These are phyloP conservation scores for Nissolia schottii DNA, from an alignment of 306 rosid genomes.

Conservation along the genomic window DNA sequence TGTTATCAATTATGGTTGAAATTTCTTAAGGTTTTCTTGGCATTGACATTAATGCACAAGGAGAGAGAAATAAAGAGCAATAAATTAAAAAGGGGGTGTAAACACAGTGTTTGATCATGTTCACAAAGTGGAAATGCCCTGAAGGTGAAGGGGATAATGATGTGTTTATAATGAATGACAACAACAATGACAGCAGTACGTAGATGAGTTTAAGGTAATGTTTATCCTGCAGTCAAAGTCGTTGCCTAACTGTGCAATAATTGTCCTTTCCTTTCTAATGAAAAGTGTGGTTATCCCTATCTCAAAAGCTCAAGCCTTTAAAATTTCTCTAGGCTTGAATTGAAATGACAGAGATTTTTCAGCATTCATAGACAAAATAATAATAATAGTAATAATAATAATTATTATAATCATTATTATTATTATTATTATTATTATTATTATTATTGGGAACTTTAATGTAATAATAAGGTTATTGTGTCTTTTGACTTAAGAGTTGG, in stretches of 20 bases:
- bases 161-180: slow-evolving; percentile 41
- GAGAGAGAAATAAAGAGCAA: slow-evolving; percentile 7
- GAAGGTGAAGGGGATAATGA: slow-evolving; percentile 22
- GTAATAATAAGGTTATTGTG: too few relatives aligned
- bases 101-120: slow-evolving; percentile 16
- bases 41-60: slow-evolving; percentile 4
- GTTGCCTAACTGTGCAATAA: slow-evolving; percentile 21
- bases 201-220: slow-evolving; percentile 21
- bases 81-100: slow-evolving; percentile 8
- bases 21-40: not conserved
- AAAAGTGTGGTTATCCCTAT: slow-evolving; percentile 16
- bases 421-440: too few relatives aligned
- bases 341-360: slow-evolving; percentile 1
- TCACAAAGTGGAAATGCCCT: slow-evolving; percentile 38
- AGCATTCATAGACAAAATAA: not conserved
- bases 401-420: too few relatives aligned
- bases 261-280: slow-evolving; percentile 13
- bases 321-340: slow-evolving; percentile 22
- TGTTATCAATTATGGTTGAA: slow-evolving; percentile 36
- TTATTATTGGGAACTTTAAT: too few relatives aligned
- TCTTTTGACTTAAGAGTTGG: too few relatives aligned
- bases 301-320: slow-evolving; percentile 14
- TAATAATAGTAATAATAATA: too few relatives aligned
- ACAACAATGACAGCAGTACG: slow-evolving; percentile 24
- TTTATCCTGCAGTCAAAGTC: slow-evolving; percentile 25